Evolutionary conservation across 352 stramenopile genomes (phyloP).

Genomic region (Halophytophthora batemanensis): DNA sequence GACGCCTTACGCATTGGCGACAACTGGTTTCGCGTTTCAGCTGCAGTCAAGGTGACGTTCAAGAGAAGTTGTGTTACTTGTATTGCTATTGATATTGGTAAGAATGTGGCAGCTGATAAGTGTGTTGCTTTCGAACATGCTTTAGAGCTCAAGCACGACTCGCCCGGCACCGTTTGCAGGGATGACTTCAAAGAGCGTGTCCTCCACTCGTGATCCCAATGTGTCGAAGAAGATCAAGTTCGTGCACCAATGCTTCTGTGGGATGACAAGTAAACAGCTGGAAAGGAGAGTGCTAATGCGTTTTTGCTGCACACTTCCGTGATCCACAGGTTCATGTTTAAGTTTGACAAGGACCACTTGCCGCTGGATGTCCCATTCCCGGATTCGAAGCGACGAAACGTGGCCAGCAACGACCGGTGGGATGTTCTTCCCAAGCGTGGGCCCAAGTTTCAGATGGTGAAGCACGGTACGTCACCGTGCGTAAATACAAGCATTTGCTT

Average conservation of each 20-base stretch:
- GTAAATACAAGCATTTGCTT: neutral
- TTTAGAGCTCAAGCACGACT: slow-evolving; percentile 56
- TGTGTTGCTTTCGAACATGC: neutral
- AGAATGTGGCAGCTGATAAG: neutral
- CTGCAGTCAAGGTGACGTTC: slow-evolving; percentile 56
- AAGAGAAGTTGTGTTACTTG: neutral
- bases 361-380: slow-evolving; percentile 76
- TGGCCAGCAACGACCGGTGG: slow-evolving; percentile 69
- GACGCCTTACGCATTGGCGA: slow-evolving; percentile 74
- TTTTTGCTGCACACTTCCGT: too few relatives aligned
- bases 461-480: slow-evolving; percentile 48
- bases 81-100: slow-evolving; percentile 1
- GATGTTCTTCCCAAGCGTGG: slow-evolving; percentile 66
- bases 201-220: slow-evolving; percentile 74
- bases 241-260: too few relatives aligned
- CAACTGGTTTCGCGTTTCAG: slow-evolving; percentile 81
- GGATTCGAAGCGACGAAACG: slow-evolving; percentile 57
- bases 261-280: too few relatives aligned
- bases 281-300: neutral
- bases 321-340: slow-evolving; percentile 76
- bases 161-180: slow-evolving; percentile 64
- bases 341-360: slow-evolving; percentile 83
- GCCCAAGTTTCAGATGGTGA: slow-evolving; percentile 74
- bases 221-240: slow-evolving; percentile 81
- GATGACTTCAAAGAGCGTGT: slow-evolving; percentile 74